phyloP scores from a whole-genome alignment of 257 asterid genomes.

The Solanum commersonii region DNA sequence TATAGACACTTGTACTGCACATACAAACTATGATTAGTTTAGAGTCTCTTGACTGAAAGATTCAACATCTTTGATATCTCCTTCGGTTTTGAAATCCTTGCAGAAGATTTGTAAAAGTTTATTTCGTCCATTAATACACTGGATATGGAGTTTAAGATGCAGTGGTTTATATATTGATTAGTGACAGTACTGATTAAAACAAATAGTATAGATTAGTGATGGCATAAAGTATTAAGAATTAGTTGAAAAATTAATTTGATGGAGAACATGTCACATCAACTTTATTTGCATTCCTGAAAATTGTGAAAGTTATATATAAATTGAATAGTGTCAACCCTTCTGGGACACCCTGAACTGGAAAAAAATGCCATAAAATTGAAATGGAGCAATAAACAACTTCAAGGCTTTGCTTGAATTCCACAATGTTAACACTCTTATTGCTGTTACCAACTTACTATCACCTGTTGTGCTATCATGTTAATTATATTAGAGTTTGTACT shows the following conservation, averaged over 20 bases:
- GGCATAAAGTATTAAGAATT: background rate
- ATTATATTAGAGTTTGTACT: background rate
- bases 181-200: background rate
- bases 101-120: background rate
- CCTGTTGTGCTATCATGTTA: background rate
- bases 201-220: background rate
- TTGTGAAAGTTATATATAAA: background rate
- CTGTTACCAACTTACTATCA: background rate
- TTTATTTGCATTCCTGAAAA: background rate
- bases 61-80: background rate
- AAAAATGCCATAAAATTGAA: background rate
- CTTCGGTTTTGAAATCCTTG: background rate
- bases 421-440: background rate
- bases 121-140: background rate
- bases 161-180: background rate
- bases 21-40: background rate
- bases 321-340: background rate
- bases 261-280: background rate
- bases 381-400: background rate
- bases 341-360: background rate
- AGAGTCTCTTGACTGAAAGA: background rate
- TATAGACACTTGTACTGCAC: background rate
- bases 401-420: background rate
- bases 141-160: background rate
- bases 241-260: background rate